phyloP scores from a whole-genome alignment of 169 alveolate genomes.

The Eimeria necatrix region DNA sequence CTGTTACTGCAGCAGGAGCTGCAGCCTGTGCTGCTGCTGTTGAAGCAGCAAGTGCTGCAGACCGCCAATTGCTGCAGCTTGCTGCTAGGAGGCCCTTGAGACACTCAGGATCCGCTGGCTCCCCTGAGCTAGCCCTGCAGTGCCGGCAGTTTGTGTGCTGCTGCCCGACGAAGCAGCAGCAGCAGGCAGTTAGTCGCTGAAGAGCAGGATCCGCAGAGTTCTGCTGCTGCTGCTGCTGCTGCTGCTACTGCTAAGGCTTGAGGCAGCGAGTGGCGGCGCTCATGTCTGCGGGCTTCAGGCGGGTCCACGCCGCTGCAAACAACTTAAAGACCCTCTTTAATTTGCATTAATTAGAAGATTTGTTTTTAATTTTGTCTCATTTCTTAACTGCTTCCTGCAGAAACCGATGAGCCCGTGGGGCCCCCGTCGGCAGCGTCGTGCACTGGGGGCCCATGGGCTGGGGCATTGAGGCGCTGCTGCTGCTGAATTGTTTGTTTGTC shows the following conservation, averaged over 20 bases:
- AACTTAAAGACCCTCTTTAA: background rate
- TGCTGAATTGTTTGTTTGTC: background rate
- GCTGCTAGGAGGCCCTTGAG: background rate
- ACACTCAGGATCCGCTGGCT: no score
- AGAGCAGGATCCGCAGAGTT: no score
- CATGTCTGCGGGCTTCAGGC: no score
- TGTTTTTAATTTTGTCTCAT: background rate
- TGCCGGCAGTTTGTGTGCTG: no score
- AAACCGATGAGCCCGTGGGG: background rate
- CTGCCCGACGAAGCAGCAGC: no score
- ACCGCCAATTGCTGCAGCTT: background rate
- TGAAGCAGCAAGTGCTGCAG: background rate
- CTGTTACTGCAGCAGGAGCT: no score
- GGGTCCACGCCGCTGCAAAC: no score
- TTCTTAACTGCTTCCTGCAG: background rate
- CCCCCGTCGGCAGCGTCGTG: constrained; percentile 37
- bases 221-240: constrained; percentile 40
- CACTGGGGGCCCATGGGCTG: background rate
- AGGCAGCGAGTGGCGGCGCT: no score
- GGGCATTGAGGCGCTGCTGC: constrained; percentile 27
- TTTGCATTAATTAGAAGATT: no score
- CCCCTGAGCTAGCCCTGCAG: no score
- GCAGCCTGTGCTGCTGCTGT: background rate
- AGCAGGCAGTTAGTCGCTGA: no score
- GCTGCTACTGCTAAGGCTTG: background rate